Percentiles rank a stretch among this genome's conserved stretches.
Evolutionary conservation across 495 filamentous ascomycete species (phyloP).

Genomic region (Viridothelium virens): DNA sequence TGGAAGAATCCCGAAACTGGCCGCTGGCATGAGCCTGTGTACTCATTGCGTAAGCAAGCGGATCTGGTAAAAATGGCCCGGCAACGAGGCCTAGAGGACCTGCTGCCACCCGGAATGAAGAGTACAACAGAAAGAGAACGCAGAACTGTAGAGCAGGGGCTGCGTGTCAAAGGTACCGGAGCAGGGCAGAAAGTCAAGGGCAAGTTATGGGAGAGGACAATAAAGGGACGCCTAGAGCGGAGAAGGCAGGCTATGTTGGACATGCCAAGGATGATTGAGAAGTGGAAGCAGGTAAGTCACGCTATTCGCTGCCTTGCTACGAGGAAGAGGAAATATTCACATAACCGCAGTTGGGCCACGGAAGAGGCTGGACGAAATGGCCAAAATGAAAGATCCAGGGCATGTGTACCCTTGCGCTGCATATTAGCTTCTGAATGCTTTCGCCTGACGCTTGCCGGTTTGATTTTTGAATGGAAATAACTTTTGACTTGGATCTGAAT

Average conservation of each 20-base stretch:
- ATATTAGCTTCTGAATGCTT: no score
- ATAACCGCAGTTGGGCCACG: conserved; percentile 63
- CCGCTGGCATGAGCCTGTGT: conserved; percentile 70
- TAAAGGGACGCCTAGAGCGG: conserved; percentile 77
- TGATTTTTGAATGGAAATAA: no score
- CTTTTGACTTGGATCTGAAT: no score
- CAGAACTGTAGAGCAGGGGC: conserved; percentile 60
- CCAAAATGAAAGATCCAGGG: conserved; percentile 47
- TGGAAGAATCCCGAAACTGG: conserved; percentile 62
- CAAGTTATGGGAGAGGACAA: conserved; percentile 80
- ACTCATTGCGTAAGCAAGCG: conserved; percentile 78
- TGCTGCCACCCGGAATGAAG: conserved; percentile 73
- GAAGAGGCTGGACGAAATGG: conserved; percentile 83
- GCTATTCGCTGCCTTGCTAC: neutral
- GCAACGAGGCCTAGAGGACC: conserved; percentile 70
- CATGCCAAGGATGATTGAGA: conserved; percentile 82
- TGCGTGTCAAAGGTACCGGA: conserved; percentile 82
- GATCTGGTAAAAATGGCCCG: conserved; percentile 82
- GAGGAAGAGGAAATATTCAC: conserved; percentile 19
- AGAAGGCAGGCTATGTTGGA: conserved; percentile 84
- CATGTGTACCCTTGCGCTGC: no score
- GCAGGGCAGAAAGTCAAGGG: conserved; percentile 91
- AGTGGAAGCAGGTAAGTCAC: conserved; percentile 81
- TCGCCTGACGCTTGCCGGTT: no score
- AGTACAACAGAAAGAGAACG: conserved; percentile 58